These are phyloP conservation scores for Bipolaris zeicola DNA, from an alignment of 2,329 filamentous ascomycete genomes.

Conservation along the genomic window DNA sequence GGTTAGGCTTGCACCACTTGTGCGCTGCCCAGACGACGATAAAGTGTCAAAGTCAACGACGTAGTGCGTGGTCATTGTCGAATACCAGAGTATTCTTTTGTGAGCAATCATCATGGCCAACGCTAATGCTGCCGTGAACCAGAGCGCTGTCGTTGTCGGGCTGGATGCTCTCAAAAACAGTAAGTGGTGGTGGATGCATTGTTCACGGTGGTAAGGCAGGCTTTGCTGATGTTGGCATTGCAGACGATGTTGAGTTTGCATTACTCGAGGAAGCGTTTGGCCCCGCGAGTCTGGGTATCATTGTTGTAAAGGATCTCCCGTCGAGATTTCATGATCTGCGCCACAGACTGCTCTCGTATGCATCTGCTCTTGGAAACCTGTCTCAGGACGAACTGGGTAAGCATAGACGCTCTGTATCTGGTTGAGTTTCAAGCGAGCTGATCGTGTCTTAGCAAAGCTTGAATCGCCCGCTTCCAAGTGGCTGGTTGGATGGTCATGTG, in stretches of 20 bases:
- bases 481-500: constrained; percentile 76
- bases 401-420: constrained; percentile 10
- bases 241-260: constrained; percentile 70
- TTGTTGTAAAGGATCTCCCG: constrained; percentile 88
- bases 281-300: constrained; percentile 85
- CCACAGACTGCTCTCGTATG: constrained; percentile 77
- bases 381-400: constrained; percentile 72
- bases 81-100: not conserved
- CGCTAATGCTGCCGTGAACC: constrained; percentile 26
- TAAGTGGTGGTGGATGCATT: constrained; percentile 29
- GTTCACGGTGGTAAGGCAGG: not conserved
- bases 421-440: not conserved
- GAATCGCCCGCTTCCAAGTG: constrained; percentile 62
- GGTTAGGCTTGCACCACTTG: constrained; percentile 17
- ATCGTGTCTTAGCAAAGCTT: constrained; percentile 45
- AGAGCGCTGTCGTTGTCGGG: constrained; percentile 41
- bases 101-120: constrained; percentile 22
- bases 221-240: not conserved
- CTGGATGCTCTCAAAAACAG: constrained; percentile 54
- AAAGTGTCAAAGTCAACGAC: constrained; percentile 19
- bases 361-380: constrained; percentile 86
- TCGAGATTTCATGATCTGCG: constrained; percentile 73
- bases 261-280: constrained; percentile 82
- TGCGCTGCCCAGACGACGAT: constrained; percentile 16
- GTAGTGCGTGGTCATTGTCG: not conserved